Evolutionary conservation across 2,329 filamentous ascomycete genomes (phyloP), one percentile per base, ranked within the genome.

Genomic region (Pseudophaeomoniella oleicola): DNA sequence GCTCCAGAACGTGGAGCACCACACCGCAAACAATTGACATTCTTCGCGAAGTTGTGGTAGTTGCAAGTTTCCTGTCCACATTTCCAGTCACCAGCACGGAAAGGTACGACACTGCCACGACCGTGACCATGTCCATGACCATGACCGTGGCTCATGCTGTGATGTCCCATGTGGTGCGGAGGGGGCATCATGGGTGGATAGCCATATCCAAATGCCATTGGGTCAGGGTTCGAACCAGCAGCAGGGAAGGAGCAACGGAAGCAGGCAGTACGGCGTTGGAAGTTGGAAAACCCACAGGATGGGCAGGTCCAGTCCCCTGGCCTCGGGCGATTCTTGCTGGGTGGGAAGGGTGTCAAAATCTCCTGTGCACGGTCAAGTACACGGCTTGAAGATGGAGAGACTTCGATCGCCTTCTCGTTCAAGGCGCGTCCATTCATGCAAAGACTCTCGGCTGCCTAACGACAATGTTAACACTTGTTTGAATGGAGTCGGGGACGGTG

Each of bases 201-300:
- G 32, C 56, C 29, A 45, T 67, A 70, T 33, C 77, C 76, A 50
- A 80, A 82, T 38, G 66, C 78, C 58, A 80, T 78, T 31, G 80
- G 78, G 50, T 85, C 81, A 22, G 81, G 81, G 12, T 76, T 81
- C 22, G 81, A 76, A 43, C 80, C 80, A 59, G 92, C 85, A 16
- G 90, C 88, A n/a, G 90, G 88, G 75, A 92, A 98, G 1, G 87
- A 94, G 69, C 90, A 98, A 50, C 90, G 82, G 81, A 98, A 98
- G 63, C 90, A 98, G 36, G 88, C 90, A 13, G 90, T 96, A 49
- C 90, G 84, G 51, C 90, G 84, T 64, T 98, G 90, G 69, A 98
- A 98, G 71, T 98, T 98, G 52, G 86, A 94, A 66, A 98, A 98
- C 42, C 90, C 90, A 54, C 90, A 98, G 36, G 87, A 94, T 32